Conservation (phyloP, 163 green algal species). For the Scenedesmus sp. region DNA sequence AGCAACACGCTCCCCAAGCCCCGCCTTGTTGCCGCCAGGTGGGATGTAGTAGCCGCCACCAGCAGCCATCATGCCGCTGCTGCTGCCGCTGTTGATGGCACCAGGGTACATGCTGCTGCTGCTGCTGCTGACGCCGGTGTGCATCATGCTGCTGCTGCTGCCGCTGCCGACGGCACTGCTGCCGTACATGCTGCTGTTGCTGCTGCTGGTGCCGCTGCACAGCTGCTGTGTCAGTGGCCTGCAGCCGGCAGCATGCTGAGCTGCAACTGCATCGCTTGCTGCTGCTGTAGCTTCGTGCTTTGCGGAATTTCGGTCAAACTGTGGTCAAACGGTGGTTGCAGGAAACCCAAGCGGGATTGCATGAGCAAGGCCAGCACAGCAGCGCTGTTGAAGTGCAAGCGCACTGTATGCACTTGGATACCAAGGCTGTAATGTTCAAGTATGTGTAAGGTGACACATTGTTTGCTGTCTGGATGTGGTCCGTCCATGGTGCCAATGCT, state of each 20-base stretch:
- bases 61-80: neutral
- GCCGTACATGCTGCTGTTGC: neutral
- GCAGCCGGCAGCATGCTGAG: neutral
- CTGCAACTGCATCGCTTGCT: neutral
- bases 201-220: neutral
- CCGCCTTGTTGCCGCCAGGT: neutral
- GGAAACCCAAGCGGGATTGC: neutral
- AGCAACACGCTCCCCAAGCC: neutral
- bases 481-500: neutral
- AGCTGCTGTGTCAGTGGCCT: neutral
- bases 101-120: neutral
- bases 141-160: neutral
- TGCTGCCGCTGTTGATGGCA: neutral
- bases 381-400: neutral
- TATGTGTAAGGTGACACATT: too few species aligned
- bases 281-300: too few species aligned
- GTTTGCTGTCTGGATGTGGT: too few species aligned
- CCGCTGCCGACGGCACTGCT: neutral
- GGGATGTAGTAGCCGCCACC: neutral
- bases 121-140: neutral
- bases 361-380: neutral
- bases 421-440: too few species aligned
- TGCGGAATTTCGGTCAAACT: too few species aligned
- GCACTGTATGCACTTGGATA: too few species aligned
- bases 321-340: too few species aligned